Evolutionary conservation across 1,284 basidiomycete genomes (phyloP).

Genomic region (Trichosporon sp.): DNA sequence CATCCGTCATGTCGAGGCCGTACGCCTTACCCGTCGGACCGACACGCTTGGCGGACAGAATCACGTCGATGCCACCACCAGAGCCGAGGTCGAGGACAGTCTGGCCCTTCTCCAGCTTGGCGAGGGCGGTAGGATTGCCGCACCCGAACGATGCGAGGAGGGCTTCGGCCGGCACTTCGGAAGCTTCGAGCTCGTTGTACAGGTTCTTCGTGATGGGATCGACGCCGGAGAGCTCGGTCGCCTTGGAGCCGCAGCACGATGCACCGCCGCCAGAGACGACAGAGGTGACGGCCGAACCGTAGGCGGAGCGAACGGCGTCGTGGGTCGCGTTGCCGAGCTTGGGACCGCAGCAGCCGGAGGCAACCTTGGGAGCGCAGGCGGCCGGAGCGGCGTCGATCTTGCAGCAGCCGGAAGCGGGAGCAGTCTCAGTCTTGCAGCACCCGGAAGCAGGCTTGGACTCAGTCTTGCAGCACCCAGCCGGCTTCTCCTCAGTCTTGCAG

Average conservation of each 20-base stretch:
- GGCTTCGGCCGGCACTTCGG: slow-evolving; percentile 30
- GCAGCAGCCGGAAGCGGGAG: neutral
- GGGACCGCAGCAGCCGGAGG: neutral
- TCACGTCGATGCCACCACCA: slow-evolving; percentile 63
- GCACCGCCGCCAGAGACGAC: slow-evolving; percentile 4
- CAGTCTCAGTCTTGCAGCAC: neutral
- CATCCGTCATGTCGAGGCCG: slow-evolving; percentile 61
- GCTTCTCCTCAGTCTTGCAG: no score
- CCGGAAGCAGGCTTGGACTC: neutral
- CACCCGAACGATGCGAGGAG: slow-evolving; percentile 34
- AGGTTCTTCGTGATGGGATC: slow-evolving; percentile 34
- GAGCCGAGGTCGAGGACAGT: slow-evolving; percentile 63
- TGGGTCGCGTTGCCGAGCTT: neutral
- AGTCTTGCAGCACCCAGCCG: neutral
- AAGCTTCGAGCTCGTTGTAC: slow-evolving; percentile 27
- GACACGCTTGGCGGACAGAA: slow-evolving; percentile 61
- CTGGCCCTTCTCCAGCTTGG: slow-evolving; percentile 59
- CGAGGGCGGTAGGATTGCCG: slow-evolving; percentile 35
- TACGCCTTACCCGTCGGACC: slow-evolving; percentile 61
- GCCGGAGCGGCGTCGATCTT: neutral
- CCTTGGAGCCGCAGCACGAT: slow-evolving; percentile 32
- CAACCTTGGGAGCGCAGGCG: neutral
- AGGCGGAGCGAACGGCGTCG: neutral
- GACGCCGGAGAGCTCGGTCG: slow-evolving; percentile 23
- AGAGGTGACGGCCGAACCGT: neutral